Conservation (phyloP, 2,329 filamentous ascomycete genomes). For the Emergomyces orientalis region DNA sequence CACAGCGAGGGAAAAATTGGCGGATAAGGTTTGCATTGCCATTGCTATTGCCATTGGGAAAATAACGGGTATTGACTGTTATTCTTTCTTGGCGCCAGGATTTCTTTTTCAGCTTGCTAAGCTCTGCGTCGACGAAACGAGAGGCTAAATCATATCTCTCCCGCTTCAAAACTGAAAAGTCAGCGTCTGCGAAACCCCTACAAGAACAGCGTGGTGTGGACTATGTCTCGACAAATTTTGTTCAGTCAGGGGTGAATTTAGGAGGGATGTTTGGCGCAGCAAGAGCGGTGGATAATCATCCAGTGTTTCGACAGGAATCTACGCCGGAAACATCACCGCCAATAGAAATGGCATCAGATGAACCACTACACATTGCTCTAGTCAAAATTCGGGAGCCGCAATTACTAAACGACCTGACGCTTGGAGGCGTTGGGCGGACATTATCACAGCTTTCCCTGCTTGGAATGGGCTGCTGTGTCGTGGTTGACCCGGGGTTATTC, state of each 20-base stretch:
- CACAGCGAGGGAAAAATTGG: constrained; percentile 36
- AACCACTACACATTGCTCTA: constrained; percentile 63
- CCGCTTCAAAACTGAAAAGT: constrained; percentile 54
- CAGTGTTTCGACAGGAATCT: constrained; percentile 50
- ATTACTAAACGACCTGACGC: constrained; percentile 54
- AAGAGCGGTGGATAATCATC: constrained; percentile 49
- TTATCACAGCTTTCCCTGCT: constrained; percentile 73
- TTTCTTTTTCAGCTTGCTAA: constrained; percentile 76
- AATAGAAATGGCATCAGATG: constrained; percentile 21
- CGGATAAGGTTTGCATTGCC: constrained; percentile 29
- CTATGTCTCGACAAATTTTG: constrained; percentile 1
- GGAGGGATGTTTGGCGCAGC: constrained; percentile 49
- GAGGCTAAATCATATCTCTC: constrained; percentile 88
- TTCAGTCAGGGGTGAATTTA: constrained; percentile 48
- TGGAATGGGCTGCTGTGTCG: constrained; percentile 71
- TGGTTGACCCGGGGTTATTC: constrained; percentile 59
- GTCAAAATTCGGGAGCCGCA: constrained; percentile 75
- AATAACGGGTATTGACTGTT: background rate
- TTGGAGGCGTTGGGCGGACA: constrained; percentile 72
- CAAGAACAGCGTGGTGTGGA: background rate
- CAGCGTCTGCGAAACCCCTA: background rate
- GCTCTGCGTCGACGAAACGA: constrained; percentile 81
- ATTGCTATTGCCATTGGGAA: background rate
- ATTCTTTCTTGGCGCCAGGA: constrained; percentile 45
- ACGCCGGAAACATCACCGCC: constrained; percentile 30